Percentiles rank a stretch among this genome's conserved stretches.
Conservation (phyloP, 768 basidiomycete genomes). For the Russula abietina region DNA sequence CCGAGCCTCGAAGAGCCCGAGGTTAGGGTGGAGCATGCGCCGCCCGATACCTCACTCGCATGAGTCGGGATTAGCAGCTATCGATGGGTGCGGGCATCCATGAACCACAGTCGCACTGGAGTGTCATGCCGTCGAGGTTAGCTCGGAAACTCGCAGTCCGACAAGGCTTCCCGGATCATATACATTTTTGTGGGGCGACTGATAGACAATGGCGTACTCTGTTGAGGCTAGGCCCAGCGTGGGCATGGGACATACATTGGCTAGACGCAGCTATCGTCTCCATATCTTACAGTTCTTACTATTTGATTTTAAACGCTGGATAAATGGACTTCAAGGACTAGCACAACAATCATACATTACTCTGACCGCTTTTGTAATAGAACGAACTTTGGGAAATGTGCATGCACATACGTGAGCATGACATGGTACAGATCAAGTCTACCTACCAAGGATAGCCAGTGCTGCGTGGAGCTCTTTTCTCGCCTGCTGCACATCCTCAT, state of each 20-base stretch:
- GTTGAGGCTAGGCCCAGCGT: not conserved
- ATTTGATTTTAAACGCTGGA: not conserved
- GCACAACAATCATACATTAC: constrained; percentile 3
- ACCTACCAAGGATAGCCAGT: constrained; percentile 57
- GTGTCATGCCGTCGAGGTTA: not conserved
- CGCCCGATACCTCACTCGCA: not conserved
- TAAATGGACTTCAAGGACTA: not conserved
- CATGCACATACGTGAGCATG: not conserved
- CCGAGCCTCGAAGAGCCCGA: constrained; percentile 14
- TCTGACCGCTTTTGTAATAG: not conserved
- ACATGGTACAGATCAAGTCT: constrained; percentile 18
- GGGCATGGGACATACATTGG: not conserved
- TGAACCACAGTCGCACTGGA: not conserved
- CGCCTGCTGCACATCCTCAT: constrained; percentile 87
- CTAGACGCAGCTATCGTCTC: not conserved
- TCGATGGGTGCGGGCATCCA: not conserved
- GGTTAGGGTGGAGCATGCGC: not conserved
- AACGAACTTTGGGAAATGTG: not conserved
- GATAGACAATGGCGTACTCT: not conserved
- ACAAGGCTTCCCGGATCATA: not conserved
- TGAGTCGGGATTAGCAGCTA: not conserved
- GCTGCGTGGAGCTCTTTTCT: constrained; percentile 76
- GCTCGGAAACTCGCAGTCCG: not conserved
- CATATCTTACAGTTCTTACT: not conserved
- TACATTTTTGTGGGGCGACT: not conserved